These are phyloP conservation scores for Leccinum subrobustum DNA, from an alignment of 1,284 basidiomycete species.

Conservation along the genomic window DNA sequence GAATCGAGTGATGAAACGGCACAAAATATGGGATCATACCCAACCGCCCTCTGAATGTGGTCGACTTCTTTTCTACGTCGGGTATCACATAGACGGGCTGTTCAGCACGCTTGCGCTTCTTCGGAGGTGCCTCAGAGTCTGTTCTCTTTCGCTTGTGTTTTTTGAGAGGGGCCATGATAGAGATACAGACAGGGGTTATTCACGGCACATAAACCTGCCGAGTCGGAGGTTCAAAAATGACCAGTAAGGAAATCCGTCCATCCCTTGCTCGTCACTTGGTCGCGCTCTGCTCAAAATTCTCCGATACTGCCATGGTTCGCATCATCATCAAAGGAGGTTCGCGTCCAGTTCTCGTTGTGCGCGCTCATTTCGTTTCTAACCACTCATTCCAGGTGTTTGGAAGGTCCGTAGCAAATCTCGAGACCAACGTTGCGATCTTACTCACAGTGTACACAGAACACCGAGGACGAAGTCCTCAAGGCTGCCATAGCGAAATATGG, in stretches of 20 bases:
- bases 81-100: conserved; percentile 75
- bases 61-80: conserved; percentile 57
- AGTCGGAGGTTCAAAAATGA: conserved; percentile 24
- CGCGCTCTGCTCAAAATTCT: neutral
- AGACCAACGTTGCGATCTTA: conserved; percentile 11
- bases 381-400: conserved; percentile 55
- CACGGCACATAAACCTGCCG: neutral
- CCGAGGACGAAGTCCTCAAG: conserved; percentile 97
- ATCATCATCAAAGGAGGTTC: conserved; percentile 93
- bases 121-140: conserved; percentile 27
- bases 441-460: conserved; percentile 55
- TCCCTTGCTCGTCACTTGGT: too few species aligned
- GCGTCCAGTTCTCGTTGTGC: conserved; percentile 23
- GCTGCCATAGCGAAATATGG: conserved; percentile 98
- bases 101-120: conserved; percentile 43
- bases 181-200: neutral
- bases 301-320: conserved; percentile 60
- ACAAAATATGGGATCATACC: conserved; percentile 36
- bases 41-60: conserved; percentile 71
- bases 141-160: conserved; percentile 8
- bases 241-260: neutral
- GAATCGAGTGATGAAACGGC: neutral
- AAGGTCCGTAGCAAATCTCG: conserved; percentile 45
- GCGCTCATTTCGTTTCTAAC: conserved; percentile 2
- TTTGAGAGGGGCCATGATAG: neutral